These are phyloP conservation scores for Rosa rugosa DNA, from an alignment of 306 rosid genomes.

Conservation along the genomic window DNA sequence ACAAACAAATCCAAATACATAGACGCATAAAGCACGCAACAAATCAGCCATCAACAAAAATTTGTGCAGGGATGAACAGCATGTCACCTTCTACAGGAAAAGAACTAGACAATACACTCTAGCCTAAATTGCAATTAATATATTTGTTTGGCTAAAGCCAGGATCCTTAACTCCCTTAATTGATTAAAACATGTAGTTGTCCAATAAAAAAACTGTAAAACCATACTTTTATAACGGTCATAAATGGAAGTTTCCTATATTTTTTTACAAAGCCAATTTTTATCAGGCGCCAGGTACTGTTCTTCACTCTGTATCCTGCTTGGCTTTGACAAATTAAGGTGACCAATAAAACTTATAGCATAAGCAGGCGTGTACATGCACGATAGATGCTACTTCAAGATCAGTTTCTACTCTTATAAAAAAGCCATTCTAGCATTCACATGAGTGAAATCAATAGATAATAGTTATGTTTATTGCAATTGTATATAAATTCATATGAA, in stretches of 20 bases:
- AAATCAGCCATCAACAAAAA: slow-evolving; percentile 1
- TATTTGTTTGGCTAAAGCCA: neutral
- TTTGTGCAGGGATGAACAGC: neutral
- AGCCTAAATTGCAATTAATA: neutral
- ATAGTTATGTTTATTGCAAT: neutral
- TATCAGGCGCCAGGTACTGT: neutral
- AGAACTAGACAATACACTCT: neutral
- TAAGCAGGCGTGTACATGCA: neutral
- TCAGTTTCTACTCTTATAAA: neutral
- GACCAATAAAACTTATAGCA: neutral
- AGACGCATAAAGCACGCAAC: neutral
- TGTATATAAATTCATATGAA: neutral
- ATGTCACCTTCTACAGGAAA: slow-evolving; percentile 1
- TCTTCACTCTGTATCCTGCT: neutral
- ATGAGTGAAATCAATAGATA: neutral
- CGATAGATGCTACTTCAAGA: neutral
- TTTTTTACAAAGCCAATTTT: neutral
- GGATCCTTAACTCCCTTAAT: neutral
- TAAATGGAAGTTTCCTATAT: neutral
- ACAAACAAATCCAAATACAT: neutral
- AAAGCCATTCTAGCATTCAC: neutral
- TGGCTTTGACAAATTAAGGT: neutral
- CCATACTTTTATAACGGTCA: neutral
- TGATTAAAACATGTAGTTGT: neutral
- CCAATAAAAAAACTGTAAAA: neutral